Evolutionary conservation across 75 land plant species (phyloP), one percentile per base, ranked within the genome.

Genomic region (Cryptomeria japonica): DNA sequence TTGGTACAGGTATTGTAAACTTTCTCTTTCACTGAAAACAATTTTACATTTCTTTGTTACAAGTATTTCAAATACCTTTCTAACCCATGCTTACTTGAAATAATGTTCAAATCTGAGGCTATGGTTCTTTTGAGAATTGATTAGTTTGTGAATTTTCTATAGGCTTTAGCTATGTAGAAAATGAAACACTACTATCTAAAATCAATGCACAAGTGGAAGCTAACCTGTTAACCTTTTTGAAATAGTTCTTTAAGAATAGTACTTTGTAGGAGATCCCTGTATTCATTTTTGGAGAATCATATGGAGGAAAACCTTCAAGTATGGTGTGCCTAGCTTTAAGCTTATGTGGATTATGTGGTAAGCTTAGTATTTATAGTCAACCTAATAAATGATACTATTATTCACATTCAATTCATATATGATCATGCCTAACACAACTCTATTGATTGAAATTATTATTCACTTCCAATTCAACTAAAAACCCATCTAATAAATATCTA

Each of bases 221-320:
- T 42, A 97, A 97, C 89, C 87, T 96, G 85, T 90, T 95, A 39
- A 89, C 86, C 39, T 90, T 96, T 84, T 82, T 97, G 78, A 88
- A 86, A 34, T 37, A 89, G 61, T 84, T 97, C 18, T 96, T 91
- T 41, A 86, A 47, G 16, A 92, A 92, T 78, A 58, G n/a, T 25
- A 64, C 19, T 8, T 92, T 97, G 2, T 93, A 92, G 78, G 91
- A 90, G 68, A 94, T 91, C 84, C 95, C 96, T 73, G 87, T 97
- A 37, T 97, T 85, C 83, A 82, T 97, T 31, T 93, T 95, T 16
- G 97, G 96, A 76, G 97, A 97, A 90, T 96, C 97, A 41, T 97
- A 97, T 90, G 99, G 99, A 72, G 97, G 99, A 56, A 97, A 95
- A 84, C 92, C 86, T 91, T 97, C 97, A 36, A 94, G 92, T 38